Conservation (phyloP, 352 stramenopile genomes). For the Pythium coloratum region DNA sequence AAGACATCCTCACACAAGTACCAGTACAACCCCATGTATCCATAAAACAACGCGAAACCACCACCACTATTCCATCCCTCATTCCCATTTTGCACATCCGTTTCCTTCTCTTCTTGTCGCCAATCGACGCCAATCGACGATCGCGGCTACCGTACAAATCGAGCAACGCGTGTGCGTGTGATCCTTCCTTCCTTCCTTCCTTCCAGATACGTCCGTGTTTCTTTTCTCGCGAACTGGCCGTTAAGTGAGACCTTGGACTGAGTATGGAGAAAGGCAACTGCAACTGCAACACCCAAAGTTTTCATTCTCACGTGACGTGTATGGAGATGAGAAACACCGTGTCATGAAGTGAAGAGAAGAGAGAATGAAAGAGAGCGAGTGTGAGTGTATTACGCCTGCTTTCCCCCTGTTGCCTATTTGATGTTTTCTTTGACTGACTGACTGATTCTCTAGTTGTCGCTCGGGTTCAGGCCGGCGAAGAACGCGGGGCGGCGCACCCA, state of each 20-base stretch:
- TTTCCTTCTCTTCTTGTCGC: neutral
- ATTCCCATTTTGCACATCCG: neutral
- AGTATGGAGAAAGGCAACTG: constrained; percentile 27
- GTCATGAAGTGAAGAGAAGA: neutral
- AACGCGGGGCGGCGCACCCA: constrained; percentile 78
- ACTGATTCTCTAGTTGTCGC: constrained; percentile 31
- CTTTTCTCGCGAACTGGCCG: neutral
- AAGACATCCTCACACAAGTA: constrained; percentile 8
- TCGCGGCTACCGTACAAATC: no score
- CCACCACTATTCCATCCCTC: neutral
- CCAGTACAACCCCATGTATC: constrained; percentile 22
- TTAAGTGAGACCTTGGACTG: constrained; percentile 11
- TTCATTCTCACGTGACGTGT: neutral
- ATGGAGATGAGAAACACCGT: neutral
- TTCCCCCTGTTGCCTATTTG: neutral
- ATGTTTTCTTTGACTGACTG: constrained; percentile 14
- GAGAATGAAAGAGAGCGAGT: neutral
- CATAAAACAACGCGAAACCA: constrained; percentile 18
- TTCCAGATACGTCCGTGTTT: neutral
- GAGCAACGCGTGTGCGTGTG: no score
- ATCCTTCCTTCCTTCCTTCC: no score
- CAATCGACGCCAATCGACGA: neutral
- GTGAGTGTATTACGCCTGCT: neutral
- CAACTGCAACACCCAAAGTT: constrained; percentile 15
- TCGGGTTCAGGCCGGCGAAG: constrained; percentile 65